Conservation (phyloP, 202 grass and related monocot species). For the Schoenoplectus tabernaemontani region DNA sequence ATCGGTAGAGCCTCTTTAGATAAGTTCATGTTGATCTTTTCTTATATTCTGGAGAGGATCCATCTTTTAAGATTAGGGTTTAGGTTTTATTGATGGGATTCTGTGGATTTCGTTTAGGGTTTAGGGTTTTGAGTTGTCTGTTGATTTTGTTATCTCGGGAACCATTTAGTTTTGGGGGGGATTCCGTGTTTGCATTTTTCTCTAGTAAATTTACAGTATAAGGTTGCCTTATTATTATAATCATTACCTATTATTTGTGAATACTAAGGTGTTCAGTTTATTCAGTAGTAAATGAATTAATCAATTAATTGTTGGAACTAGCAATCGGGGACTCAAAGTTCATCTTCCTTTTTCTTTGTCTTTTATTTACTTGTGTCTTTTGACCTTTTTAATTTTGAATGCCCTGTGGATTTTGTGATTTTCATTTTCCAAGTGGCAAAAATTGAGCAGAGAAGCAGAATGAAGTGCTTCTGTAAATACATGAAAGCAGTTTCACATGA, state of each 20-base stretch:
- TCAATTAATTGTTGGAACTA: neutral
- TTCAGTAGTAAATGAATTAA: neutral
- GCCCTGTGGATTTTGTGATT: neutral
- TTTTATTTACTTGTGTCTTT: no score
- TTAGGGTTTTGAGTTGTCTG: constrained; percentile 10
- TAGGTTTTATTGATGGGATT: neutral
- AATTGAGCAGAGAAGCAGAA: neutral
- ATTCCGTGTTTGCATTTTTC: neutral
- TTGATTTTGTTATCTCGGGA: neutral
- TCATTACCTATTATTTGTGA: neutral
- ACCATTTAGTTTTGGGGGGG: neutral
- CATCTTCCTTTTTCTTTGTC: neutral
- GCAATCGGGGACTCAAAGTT: neutral
- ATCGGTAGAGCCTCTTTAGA: neutral
- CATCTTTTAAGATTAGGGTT: neutral
- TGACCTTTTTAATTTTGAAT: neutral
- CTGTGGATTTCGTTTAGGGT: neutral
- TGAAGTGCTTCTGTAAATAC: neutral
- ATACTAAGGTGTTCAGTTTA: neutral
- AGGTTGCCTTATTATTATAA: neutral
- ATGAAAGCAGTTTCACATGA: neutral
- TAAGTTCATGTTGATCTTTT: neutral
- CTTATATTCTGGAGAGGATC: neutral
- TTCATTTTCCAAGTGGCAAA: neutral
- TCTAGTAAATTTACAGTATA: neutral